Evolutionary conservation across 208 protist genomes (phyloP), one percentile per base, ranked within the genome.

Genomic region (Wallacemonas sp.): DNA sequence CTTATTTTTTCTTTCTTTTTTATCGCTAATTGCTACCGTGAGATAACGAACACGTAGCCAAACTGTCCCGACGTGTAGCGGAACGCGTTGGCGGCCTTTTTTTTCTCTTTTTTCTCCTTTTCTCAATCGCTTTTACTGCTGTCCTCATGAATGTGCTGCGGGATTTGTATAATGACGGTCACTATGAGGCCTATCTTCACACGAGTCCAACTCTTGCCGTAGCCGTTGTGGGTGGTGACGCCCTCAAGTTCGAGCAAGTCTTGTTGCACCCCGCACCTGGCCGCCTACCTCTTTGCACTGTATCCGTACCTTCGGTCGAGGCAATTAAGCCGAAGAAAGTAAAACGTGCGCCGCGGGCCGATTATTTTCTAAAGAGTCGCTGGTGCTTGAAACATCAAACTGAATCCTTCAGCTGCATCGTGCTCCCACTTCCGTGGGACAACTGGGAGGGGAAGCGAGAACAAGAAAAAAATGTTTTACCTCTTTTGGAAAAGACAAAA

Each of bases 121-220:
- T 55, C 6, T 49, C 17, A 26, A 19, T 42, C 38, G 12, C 12
- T 42, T 11, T 17, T 17, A 42, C 44, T 26, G 44, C 11, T 11
- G 62, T 59, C 41, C 8, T 36, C 21, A 88, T 88, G 82, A 74
- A 88, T 41, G 68, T 75, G 66, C 71, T 88, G 11, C 65, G 49
- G 28, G 31, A 64, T 2, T 15, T 80, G 0, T 84, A 88, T 49
- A 70, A 41, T 19, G 82, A 84, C 51, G 63, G 67, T 14, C 41
- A 28, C 34, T 88, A 88, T 64, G 41, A 66, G 11, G 33, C 46
- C 19, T 82, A 88, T 38, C 46, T 75, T 1, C 62, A 82, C 45
- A 61, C 28, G 31, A 68, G 47, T 34, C 82, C 82, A 5, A 58
- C 17, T 9, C 79, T 88, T 58, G 80, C 71, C 9, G 62, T 84